Evolutionary conservation across 805 yeast species (phyloP).

Genomic region (Yarrowia osloensis): DNA sequence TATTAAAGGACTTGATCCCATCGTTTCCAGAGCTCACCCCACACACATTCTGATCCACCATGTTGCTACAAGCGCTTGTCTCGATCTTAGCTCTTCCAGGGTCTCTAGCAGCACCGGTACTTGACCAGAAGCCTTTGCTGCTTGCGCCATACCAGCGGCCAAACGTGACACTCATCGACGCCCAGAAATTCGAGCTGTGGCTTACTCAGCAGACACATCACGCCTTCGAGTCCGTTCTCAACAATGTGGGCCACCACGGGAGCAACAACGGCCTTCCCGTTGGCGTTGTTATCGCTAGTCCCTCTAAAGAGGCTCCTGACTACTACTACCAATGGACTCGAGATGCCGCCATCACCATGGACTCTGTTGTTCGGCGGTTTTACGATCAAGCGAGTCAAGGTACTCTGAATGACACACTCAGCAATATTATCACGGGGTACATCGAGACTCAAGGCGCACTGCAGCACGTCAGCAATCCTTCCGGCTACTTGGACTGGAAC

Average conservation of each 20-base stretch:
- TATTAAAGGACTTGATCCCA: not conserved
- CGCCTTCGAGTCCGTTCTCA: constrained; percentile 8
- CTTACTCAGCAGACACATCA: not conserved
- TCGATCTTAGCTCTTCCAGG: not conserved
- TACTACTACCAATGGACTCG: constrained; percentile 90
- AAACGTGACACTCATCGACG: constrained; percentile 15
- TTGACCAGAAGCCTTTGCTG: not conserved
- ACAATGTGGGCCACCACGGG: not conserved
- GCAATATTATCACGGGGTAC: constrained; percentile 55
- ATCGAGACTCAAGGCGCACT: constrained; percentile 57
- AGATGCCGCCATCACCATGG: constrained; percentile 76
- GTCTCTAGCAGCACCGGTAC: not conserved
- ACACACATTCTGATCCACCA: not conserved
- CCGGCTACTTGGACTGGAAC: constrained; percentile 55
- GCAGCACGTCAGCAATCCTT: constrained; percentile 68
- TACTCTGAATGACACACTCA: constrained; percentile 38
- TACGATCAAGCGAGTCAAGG: constrained; percentile 44
- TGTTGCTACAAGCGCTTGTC: not conserved
- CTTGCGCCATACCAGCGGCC: not conserved
- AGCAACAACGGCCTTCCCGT: not conserved
- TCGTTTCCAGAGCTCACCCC: no score
- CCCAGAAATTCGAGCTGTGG: constrained; percentile 14
- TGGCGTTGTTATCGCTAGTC: constrained; percentile 57
- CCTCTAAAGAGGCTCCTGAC: constrained; percentile 69
- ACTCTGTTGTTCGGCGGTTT: constrained; percentile 57